Base-by-base conservation (phyloP, 73 alveolate species). In the Symbiodinium natans region DNA sequence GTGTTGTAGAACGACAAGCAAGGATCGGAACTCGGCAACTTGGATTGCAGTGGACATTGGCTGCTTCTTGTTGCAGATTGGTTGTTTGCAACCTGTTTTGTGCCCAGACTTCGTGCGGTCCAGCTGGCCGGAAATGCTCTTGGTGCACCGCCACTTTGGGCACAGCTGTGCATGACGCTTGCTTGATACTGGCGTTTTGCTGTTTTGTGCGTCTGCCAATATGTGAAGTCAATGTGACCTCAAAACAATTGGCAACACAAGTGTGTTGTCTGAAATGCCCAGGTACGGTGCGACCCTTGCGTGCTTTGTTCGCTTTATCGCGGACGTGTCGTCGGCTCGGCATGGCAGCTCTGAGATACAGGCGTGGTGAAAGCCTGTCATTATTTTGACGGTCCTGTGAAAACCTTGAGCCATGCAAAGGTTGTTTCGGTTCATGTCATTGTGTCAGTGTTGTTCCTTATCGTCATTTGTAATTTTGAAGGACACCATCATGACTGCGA, bases 221-320 rank as follows among this genome's bases (percentile, higher is more conserved):
- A n/a, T n/a, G n/a, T n/a, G n/a, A n/a, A n/a, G n/a, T n/a, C n/a
- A n/a, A n/a, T n/a, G n/a, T n/a, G n/a, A n/a, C n/a, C n/a, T n/a
- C n/a, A n/a, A n/a, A n/a, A n/a, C n/a, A n/a, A n/a, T n/a, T n/a
- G n/a, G n/a, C n/a, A n/a, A n/a, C n/a, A n/a, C n/a, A n/a, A 7
- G 21, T 19, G 1, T 29, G 83, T 29, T 29, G 83, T 29, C 17
- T 29, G 43, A 19, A 2, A 63, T 27, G 17, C 6, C 43, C 25
- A 86, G 93, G 93, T 86, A 86, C 48, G 93, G 93, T 34, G 93
- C 93, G 41, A 86, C 93, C 40, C 39, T 86, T 29, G 93, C 93
- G 25, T 86, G 93, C 36, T 86, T 86, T 77, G 54, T 59, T 43
- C 93, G 93, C 33, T 86, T 86, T 38, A 74, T 86, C 93, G 59